These are phyloP conservation scores for Phialocephala subalpina DNA, from an alignment of 2,329 filamentous ascomycete genomes.

Conservation along the genomic window DNA sequence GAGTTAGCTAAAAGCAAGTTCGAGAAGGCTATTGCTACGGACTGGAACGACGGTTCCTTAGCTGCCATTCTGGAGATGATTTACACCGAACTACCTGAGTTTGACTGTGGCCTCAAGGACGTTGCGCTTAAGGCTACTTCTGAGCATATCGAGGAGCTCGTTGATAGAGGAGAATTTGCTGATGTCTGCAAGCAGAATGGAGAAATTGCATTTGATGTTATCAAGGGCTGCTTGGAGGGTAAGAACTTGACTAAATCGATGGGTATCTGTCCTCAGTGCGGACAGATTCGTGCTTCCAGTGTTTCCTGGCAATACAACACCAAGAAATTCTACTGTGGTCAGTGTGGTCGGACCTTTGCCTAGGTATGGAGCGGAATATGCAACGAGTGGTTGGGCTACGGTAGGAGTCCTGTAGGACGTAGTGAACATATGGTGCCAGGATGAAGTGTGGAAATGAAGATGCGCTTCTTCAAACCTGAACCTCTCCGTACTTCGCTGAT, in stretches of 20 bases:
- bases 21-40: background rate
- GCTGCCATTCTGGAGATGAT: constrained; percentile 17
- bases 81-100: constrained; percentile 25
- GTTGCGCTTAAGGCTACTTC: constrained; percentile 20
- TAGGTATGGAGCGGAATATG: too few relatives aligned
- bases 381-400: too few relatives aligned
- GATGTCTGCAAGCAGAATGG: constrained; percentile 21
- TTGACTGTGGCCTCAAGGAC: constrained; percentile 24
- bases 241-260: background rate
- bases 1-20: constrained; percentile 26
- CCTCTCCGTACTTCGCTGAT: too few relatives aligned
- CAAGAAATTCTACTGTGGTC: too few relatives aligned
- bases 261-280: background rate
- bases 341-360: too few relatives aligned
- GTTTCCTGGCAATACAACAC: too few relatives aligned
- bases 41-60: constrained; percentile 26
- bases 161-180: constrained; percentile 27
- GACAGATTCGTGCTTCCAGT: background rate
- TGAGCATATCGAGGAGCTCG: constrained; percentile 15
- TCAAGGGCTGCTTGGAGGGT: constrained; percentile 8
- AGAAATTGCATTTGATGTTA: constrained; percentile 24
- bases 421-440: too few relatives aligned
- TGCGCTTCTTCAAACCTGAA: too few relatives aligned
- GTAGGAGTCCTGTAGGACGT: too few relatives aligned
- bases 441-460: too few relatives aligned